Base-by-base conservation (phyloP, 108 stramenopile species). In the Skeletonema grethae region DNA sequence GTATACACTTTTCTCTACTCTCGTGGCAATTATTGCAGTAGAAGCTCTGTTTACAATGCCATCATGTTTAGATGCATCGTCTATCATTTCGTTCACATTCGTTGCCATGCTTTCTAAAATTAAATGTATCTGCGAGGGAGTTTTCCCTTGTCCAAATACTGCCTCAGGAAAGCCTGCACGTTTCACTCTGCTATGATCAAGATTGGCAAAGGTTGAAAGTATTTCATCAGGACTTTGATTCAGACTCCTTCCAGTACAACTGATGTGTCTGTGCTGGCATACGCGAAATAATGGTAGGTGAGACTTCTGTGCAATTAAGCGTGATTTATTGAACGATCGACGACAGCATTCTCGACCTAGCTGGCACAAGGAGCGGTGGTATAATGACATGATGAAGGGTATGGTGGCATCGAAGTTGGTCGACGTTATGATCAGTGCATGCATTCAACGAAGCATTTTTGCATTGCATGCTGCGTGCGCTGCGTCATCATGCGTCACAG, bases 31-130 rank as follows among this genome's bases (percentile, higher is more conserved):
- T 67, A 94, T 94, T 10, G 93, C 70, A 36, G 57, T 66, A 36
- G 76, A 38, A 4, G 48, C 46, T 13, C 38, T 57, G 25, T 63
- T 76, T 10, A 67, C 63, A 24, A 61, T 68, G 10, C 67, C 59
- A 28, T 60, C 59, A 24, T 70, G 45, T 24, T 43, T 58, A 2
- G 39, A 57, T 3, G 48, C 69, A 41, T 65, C 56, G 30, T 69
- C 55, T 15, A 75, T 62, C 18, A 65, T 39, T 30, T 88, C 80
- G 56, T 92, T 92, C 62, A 87, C 83, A 71, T 90, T 64, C 1
- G 75, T 55, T 3, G 94, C 94, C 91, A 95, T 92, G 76, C 90
- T 88, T 45, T 95, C 91, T 28, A 95, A 73, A 72, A 95, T 95
- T 16, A 59, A 31, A 39, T 87, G 86, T 16, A 95, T 85, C 68